Evolutionary conservation across 306 rosid genomes (phyloP).

Genomic region (Sicyos baderoa): DNA sequence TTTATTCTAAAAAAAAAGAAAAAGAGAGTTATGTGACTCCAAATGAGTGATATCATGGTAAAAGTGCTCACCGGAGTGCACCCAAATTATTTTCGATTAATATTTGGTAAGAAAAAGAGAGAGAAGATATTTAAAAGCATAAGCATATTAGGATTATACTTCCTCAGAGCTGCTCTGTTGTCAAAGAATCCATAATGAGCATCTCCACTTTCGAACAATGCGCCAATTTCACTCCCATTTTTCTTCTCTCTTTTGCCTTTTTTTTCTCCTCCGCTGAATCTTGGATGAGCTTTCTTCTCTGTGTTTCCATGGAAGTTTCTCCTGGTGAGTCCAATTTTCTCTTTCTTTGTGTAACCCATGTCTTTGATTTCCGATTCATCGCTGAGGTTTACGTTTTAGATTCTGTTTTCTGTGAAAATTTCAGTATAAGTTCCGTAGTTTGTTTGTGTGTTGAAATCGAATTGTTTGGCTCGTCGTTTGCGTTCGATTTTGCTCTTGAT

Average conservation of each 20-base stretch:
- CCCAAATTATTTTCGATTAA: too few relatives aligned
- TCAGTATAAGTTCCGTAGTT: background rate
- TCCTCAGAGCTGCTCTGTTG: conserved; percentile 1
- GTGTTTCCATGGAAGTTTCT: conserved; percentile 27
- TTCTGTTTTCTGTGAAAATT: background rate
- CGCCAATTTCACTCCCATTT: background rate
- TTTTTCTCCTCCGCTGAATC: background rate
- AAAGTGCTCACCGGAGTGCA: too few relatives aligned
- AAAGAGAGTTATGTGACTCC: too few relatives aligned
- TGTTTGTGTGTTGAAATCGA: background rate
- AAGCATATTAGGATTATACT: conserved; percentile 10
- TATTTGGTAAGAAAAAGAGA: too few relatives aligned
- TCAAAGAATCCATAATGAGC: conserved; percentile 25
- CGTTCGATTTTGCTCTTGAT: background rate
- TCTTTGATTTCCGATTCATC: too few relatives aligned
- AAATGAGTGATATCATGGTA: too few relatives aligned
- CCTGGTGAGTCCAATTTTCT: conserved; percentile 20
- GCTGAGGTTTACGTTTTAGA: background rate
- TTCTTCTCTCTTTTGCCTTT: background rate
- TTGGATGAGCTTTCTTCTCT: background rate
- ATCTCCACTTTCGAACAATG: conserved; percentile 29
- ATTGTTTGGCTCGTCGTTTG: background rate
- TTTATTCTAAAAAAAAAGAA: too few relatives aligned
- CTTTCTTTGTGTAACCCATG: too few relatives aligned
- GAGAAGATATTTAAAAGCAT: background rate